Evolutionary conservation across 1,139 yeast genomes (phyloP), one percentile per base, ranked within the genome.

Genomic region (Candida smagusa): DNA sequence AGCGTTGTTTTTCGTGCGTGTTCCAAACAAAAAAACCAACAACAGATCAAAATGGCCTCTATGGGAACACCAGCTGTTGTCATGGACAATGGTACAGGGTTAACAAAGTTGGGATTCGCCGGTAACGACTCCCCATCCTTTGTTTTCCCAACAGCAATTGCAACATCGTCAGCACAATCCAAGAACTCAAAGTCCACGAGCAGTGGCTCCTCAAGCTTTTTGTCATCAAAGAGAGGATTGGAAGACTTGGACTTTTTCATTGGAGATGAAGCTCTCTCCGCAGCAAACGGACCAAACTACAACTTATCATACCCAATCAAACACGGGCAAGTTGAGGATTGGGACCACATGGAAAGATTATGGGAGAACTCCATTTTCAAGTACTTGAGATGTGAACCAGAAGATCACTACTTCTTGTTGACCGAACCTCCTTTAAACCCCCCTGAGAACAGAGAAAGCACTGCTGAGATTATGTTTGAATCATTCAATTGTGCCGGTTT

Each of bases 341-440:
- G 99, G 99, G 98, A 94, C 66, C 97, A 92, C 59, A 92, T 92
- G 99, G 99, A 92, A 63, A 76, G 98, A 58, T 90, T 89, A 63
- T 92, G 99, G 99, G 97, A 92, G 59, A 86, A 86, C 56, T 87
- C 96, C 31, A 90, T 92, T 55, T 92, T 92, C 72, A 90, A 92
- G 65, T 92, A 92, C 61, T 75, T 92, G 54, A 80, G 97, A 63
- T 89, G 97, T 60, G 98, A 92, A 63, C 99, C 99, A 6, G 99
- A 92, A 61, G 99, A 92, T 63, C 99, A 92, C 57, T 88, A 88
- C 61, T 92, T 92, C 63, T 72, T 92, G 44, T 68, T 92, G 51
- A 92, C 99, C 36, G 99, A 92, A 66, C 99, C 99, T 11, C 99
- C 99, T 23, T 77, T 94, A 53, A 94, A 94, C 57, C 97, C 99